These are phyloP conservation scores for Tulasnella calospora DNA, from an alignment of 768 basidiomycete genomes.

Conservation along the genomic window DNA sequence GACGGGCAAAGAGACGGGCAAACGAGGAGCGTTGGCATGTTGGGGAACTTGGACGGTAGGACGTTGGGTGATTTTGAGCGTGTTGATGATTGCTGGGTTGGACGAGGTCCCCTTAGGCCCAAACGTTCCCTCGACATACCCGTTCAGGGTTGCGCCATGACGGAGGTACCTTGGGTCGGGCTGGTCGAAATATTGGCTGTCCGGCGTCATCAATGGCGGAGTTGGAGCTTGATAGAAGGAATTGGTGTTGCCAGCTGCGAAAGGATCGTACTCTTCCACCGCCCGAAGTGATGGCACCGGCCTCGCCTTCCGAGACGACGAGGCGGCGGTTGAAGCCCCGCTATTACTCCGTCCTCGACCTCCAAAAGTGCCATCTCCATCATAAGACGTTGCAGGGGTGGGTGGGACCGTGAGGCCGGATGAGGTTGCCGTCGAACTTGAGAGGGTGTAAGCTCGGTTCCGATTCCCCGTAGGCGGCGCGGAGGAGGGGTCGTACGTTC, in stretches of 20 bases:
- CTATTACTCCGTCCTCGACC: constrained; percentile 14
- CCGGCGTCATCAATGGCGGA: constrained; percentile 11
- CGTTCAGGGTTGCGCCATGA: background rate
- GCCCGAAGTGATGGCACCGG: constrained; percentile 15
- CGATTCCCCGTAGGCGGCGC: background rate
- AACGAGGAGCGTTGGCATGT: background rate
- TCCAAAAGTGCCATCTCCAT: background rate
- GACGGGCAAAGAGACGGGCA: background rate
- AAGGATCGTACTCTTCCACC: constrained; percentile 24
- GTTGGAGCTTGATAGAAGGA: constrained; percentile 18
- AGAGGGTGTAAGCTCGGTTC: constrained; percentile 20
- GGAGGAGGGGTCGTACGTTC: background rate
- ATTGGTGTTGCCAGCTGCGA: constrained; percentile 6
- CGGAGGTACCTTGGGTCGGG: background rate
- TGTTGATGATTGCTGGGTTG: background rate
- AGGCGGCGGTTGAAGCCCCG: background rate
- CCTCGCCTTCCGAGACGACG: background rate
- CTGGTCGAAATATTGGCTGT: constrained; percentile 14
- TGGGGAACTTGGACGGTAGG: constrained; percentile 13
- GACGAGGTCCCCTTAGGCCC: background rate
- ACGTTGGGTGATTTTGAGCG: constrained; percentile 5
- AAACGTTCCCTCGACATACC: constrained; percentile 13
- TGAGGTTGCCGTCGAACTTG: constrained; percentile 4
- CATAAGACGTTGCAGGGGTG: constrained; percentile 14
- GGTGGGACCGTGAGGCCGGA: background rate